These are phyloP conservation scores for Hanseniaspora gamundiae DNA, from an alignment of 1,139 yeast genomes.

Conservation along the genomic window DNA sequence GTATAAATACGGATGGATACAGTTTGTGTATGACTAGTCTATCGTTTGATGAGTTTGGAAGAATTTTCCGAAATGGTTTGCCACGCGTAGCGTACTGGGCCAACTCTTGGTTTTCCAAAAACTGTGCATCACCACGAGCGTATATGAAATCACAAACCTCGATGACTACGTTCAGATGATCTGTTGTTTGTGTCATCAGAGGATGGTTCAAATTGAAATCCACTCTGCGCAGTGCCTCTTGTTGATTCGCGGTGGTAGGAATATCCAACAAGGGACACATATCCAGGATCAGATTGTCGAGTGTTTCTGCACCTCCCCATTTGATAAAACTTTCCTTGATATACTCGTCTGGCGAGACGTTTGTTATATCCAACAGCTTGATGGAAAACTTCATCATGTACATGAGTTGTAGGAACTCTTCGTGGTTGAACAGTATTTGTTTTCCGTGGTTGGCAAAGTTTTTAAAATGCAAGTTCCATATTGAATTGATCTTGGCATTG, in stretches of 20 bases:
- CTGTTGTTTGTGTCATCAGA: not conserved
- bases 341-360: constrained; percentile 1
- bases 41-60: not conserved
- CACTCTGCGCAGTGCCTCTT: not conserved
- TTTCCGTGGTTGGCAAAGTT: not conserved
- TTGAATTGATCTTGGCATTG: not conserved
- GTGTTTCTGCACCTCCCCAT: not conserved
- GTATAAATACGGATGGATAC: not conserved
- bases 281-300: not conserved
- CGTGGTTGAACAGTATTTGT: not conserved
- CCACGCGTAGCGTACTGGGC: not conserved
- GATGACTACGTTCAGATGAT: not conserved
- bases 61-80: not conserved
- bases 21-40: not conserved
- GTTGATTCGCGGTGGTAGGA: not conserved
- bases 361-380: not conserved
- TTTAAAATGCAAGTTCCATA: not conserved
- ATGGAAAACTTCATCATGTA: constrained; percentile 1
- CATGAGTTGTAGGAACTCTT: not conserved
- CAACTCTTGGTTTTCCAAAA: not conserved
- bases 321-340: not conserved
- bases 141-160: not conserved
- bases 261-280: not conserved
- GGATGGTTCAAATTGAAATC: not conserved
- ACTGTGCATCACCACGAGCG: not conserved